A percentile compares a stretch with the other conserved stretches of the same genome.
Evolutionary conservation across 495 filamentous ascomycete genomes (phyloP).

Genomic region (Jackrogersella multiformis): DNA sequence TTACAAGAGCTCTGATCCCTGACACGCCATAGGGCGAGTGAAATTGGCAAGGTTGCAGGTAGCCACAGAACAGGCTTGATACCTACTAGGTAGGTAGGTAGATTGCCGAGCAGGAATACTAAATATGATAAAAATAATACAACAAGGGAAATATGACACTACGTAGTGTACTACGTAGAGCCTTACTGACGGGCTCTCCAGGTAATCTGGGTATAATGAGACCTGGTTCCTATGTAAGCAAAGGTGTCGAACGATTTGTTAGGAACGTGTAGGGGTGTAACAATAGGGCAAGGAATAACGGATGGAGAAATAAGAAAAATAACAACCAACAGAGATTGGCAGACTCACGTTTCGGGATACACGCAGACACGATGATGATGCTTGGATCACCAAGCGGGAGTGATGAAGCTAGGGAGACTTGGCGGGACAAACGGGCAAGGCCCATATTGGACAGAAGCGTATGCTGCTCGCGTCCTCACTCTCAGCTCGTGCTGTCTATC

Average conservation of each 20-base stretch:
- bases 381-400: constrained; percentile 37
- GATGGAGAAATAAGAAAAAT: constrained; percentile 21
- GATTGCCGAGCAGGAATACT: constrained; percentile 51
- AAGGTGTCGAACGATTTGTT: constrained; percentile 24
- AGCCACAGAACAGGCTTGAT: constrained; percentile 42
- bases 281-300: constrained; percentile 16
- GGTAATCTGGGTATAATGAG: constrained; percentile 34
- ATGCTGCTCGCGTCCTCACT: constrained; percentile 4
- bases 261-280: constrained; percentile 17
- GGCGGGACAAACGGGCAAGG: constrained; percentile 30
- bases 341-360: constrained; percentile 40
- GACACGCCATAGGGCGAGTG: constrained; percentile 55
- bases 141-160: constrained; percentile 40
- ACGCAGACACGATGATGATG: constrained; percentile 37
- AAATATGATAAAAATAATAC: too few relatives aligned
- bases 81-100: too few relatives aligned
- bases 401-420: constrained; percentile 34
- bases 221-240: constrained; percentile 36
- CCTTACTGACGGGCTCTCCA: constrained; percentile 34
- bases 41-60: constrained; percentile 46
- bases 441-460: constrained; percentile 2
- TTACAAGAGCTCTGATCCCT: constrained; percentile 52
- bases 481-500: background rate
- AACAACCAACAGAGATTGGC: constrained; percentile 25
- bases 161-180: too few relatives aligned